Base-by-base conservation (phyloP, 257 asterid genomes). In the Capsicum pubescens region DNA sequence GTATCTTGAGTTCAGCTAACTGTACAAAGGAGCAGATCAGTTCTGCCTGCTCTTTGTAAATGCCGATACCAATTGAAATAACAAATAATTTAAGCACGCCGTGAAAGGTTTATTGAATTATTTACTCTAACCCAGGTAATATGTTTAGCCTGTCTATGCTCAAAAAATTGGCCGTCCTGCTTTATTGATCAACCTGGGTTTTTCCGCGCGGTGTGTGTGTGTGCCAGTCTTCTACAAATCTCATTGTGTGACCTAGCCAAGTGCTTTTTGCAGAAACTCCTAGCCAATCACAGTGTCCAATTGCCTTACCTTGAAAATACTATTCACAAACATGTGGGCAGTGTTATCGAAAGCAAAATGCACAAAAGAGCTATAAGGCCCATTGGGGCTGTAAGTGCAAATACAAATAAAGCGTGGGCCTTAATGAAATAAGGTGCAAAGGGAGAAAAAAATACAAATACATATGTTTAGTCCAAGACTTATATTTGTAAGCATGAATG, bases 291-390 rank as follows among this genome's bases (percentile, higher is more conserved):
- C 26, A 69, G 35, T 16, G 55, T 70, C 12, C 35, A 70, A 17
- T 70, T 42, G 78, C 56, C 79, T 70, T 68, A 9, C 56, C 79
- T 42, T 42, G 56, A 17, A 68, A 70, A 70, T 42, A 42, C 79
- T 16, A 70, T 42, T 42, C 56, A 42, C 79, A 42, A 42, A 70
- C 56, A 9, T 44, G 79, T 70, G 56, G 79, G 56, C 42, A 39
- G 42, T 39, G 42, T 39, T 39, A 39, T 39, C 42, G 42, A 39
- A 39, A 39, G 42, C 42, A 39, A 39, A 39, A 39, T 2, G 42
- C 42, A 39, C 42, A 39, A 39, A 39, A 39, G 5, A 39, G 42
- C 42, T 39, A 2, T 39, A 39, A 39, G 42, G 42, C 2, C 2
- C 42, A 39, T 39, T 2, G 42, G 42, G 42, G 42, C 42, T 39